Conservation (phyloP, 2,329 filamentous ascomycete species). For the Hypocreales sp. region DNA sequence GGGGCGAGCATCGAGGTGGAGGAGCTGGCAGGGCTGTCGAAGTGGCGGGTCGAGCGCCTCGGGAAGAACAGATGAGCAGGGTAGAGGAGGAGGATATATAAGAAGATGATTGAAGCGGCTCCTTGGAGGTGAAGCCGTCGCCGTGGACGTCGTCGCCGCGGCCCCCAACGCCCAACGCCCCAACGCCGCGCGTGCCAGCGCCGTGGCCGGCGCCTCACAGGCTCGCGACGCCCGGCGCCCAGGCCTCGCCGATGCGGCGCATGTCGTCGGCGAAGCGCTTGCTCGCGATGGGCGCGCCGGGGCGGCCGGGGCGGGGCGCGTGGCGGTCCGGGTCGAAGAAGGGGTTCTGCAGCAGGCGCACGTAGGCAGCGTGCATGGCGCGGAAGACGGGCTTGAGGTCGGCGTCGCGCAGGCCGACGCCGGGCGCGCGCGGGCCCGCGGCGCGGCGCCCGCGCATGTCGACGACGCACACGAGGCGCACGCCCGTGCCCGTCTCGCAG, state of each 20-base stretch:
- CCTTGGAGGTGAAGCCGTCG: slow-evolving; percentile 7
- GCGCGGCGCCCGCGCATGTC: slow-evolving; percentile 67
- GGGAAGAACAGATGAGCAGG: slow-evolving; percentile 8
- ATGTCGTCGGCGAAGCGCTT: slow-evolving; percentile 69
- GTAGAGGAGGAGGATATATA: too few species aligned
- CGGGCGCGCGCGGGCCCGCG: slow-evolving; percentile 19
- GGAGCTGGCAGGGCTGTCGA: slow-evolving; percentile 22
- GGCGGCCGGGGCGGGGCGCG: slow-evolving; percentile 37
- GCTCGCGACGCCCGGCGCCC: slow-evolving; percentile 57
- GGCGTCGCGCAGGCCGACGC: slow-evolving; percentile 62
- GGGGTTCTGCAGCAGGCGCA: slow-evolving; percentile 77
- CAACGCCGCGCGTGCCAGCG: slow-evolving; percentile 8
- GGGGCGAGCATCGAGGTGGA: slow-evolving; percentile 19
- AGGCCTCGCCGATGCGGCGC: slow-evolving; percentile 68
- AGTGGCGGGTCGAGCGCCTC: slow-evolving; percentile 19
- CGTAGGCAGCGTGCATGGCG: slow-evolving; percentile 85
- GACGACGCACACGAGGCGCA: slow-evolving; percentile 79
- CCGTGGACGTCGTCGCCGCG: slow-evolving; percentile 25
- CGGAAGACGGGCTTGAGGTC: slow-evolving; percentile 84
- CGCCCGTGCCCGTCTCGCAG: slow-evolving; percentile 89
- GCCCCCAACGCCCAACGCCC: slow-evolving; percentile 34
- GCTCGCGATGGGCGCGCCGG: slow-evolving; percentile 63
- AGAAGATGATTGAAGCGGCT: not conserved
- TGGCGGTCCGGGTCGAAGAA: slow-evolving; percentile 88
- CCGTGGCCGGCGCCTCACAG: slow-evolving; percentile 26